Evolutionary conservation across 768 basidiomycete genomes (phyloP).

Genomic region (Pholiota conissans): DNA sequence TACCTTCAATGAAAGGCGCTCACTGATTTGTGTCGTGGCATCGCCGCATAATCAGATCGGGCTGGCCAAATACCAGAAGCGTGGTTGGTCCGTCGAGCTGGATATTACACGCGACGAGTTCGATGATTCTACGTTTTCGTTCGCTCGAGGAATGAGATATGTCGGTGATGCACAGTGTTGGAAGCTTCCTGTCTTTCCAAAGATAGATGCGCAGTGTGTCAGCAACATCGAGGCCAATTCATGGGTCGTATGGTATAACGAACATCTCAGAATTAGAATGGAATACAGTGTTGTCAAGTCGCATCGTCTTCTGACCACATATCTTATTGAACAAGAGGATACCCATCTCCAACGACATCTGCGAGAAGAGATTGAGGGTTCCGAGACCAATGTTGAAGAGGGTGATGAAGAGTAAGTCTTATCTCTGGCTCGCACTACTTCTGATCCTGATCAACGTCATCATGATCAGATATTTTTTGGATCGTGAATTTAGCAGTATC

Average conservation of each 20-base stretch:
- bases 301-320: neutral
- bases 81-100: constrained; percentile 34
- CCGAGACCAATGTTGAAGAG: no score
- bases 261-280: neutral
- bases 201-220: neutral
- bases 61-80: constrained; percentile 32
- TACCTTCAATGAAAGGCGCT: constrained; percentile 31
- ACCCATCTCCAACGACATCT: neutral
- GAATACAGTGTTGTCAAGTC: neutral
- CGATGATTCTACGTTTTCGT: constrained; percentile 15
- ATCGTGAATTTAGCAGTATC: no score
- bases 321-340: neutral
- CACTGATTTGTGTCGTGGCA: neutral
- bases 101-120: constrained; percentile 2
- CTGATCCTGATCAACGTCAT: no score
- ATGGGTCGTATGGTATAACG: constrained; percentile 3
- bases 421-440: no score
- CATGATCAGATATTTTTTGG: no score
- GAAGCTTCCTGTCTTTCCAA: constrained; percentile 25
- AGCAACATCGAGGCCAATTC: constrained; percentile 4
- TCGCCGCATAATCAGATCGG: constrained; percentile 3
- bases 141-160: constrained; percentile 24
- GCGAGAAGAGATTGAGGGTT: no score
- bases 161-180: constrained; percentile 31
- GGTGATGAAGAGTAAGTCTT: no score